phyloP scores from a whole-genome alignment of 371 early-diverging fungal genomes.

The Mortierella sp. region DNA sequence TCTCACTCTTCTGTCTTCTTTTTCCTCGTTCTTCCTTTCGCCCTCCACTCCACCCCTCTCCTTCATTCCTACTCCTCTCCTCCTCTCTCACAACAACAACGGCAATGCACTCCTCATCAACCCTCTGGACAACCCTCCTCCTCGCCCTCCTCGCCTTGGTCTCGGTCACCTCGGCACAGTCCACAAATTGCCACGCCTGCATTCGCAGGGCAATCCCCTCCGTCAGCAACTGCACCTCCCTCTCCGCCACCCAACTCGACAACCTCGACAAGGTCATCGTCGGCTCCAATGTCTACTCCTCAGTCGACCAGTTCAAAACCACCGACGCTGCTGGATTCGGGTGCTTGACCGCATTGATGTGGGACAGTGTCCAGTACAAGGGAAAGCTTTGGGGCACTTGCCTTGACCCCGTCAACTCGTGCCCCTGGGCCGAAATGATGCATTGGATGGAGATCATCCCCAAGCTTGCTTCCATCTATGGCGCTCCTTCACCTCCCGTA shows the following conservation, averaged over 20 bases:
- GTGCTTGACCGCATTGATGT: slow-evolving; percentile 36
- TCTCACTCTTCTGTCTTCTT: background rate
- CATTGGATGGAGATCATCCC: slow-evolving; percentile 40
- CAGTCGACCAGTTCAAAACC: slow-evolving; percentile 7
- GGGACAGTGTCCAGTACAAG: slow-evolving; percentile 40
- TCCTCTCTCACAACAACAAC: background rate
- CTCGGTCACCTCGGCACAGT: slow-evolving; percentile 22
- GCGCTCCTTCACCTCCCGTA: slow-evolving; percentile 29
- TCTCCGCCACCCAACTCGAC: slow-evolving; percentile 19
- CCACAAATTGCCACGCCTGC: slow-evolving; percentile 29
- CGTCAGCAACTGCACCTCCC: slow-evolving; percentile 20
- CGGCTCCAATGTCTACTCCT: background rate
- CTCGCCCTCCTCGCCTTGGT: slow-evolving; percentile 15
- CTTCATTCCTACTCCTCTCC: background rate
- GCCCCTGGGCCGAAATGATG: slow-evolving; percentile 48
- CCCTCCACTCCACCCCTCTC: background rate
- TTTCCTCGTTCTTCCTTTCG: background rate
- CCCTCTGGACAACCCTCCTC: slow-evolving; percentile 5
- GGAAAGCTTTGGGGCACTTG: slow-evolving; percentile 30
- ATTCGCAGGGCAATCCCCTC: slow-evolving; percentile 25
- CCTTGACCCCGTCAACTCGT: slow-evolving; percentile 22
- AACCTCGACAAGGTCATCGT: slow-evolving; percentile 29
- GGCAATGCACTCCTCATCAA: slow-evolving; percentile 29
- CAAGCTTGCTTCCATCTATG: slow-evolving; percentile 33
- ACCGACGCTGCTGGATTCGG: slow-evolving; percentile 25